Conservation (phyloP, 805 yeast species). For the Monosporozyma servazzii region DNA sequence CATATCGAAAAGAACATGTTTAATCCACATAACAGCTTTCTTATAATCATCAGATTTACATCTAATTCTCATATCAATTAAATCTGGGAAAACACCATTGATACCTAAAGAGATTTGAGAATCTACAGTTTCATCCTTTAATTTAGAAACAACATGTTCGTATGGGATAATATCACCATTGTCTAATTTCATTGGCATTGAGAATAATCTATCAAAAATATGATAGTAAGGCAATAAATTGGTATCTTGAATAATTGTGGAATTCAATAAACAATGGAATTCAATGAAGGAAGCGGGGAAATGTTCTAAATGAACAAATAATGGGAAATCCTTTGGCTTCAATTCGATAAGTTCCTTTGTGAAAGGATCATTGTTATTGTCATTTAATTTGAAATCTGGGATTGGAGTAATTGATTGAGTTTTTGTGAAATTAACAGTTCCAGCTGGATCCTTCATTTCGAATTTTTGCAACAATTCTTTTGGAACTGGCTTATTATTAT, state of each 20-base stretch:
- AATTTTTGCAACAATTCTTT: slow-evolving; percentile 50
- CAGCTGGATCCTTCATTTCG: slow-evolving; percentile 64
- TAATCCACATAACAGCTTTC: slow-evolving; percentile 70
- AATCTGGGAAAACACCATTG: slow-evolving; percentile 55
- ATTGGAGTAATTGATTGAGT: slow-evolving; percentile 61
- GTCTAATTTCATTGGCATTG: slow-evolving; percentile 59
- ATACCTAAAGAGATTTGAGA: slow-evolving; percentile 48
- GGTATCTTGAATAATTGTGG: slow-evolving; percentile 38
- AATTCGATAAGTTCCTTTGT: slow-evolving; percentile 20
- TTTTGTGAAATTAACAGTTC: slow-evolving; percentile 56
- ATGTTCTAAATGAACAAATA: slow-evolving; percentile 71
- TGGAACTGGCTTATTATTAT: slow-evolving; percentile 75
- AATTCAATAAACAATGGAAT: slow-evolving; percentile 52
- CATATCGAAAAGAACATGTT: slow-evolving; percentile 52
- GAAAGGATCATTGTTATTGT: slow-evolving; percentile 19
- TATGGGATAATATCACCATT: slow-evolving; percentile 52
- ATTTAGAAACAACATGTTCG: slow-evolving; percentile 64
- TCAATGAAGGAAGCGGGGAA: slow-evolving; percentile 72
- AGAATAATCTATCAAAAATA: slow-evolving; percentile 55
- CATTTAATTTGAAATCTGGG: slow-evolving; percentile 30
- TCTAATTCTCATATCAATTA: slow-evolving; percentile 51
- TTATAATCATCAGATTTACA: slow-evolving; percentile 53
- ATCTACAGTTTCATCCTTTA: slow-evolving; percentile 67
- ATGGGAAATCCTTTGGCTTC: slow-evolving; percentile 45
- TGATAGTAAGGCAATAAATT: slow-evolving; percentile 55